These are phyloP conservation scores for Alternaria gaisen DNA, from an alignment of 2,329 filamentous ascomycete species.

Conservation along the genomic window DNA sequence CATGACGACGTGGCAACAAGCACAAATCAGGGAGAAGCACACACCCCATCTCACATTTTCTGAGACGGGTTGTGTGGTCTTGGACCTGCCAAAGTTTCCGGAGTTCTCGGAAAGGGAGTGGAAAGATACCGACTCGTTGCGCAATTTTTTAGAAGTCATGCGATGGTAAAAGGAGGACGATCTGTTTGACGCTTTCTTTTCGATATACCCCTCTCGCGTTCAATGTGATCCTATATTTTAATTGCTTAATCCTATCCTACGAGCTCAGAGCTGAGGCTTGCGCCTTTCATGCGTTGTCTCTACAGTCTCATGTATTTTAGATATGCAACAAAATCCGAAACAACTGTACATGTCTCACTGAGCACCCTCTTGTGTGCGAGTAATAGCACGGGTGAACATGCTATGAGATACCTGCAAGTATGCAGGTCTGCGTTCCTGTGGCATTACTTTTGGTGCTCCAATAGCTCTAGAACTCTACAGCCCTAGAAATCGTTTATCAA, in stretches of 20 bases:
- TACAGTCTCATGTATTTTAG: not conserved
- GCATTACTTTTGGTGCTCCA: not conserved
- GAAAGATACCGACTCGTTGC: not conserved
- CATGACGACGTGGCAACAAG: constrained; percentile 26
- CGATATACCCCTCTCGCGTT: not conserved
- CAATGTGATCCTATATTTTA: not conserved
- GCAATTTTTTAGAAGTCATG: not conserved
- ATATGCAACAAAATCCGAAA: not conserved
- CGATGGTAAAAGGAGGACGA: not conserved
- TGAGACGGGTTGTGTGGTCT: not conserved
- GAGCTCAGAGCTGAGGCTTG: not conserved
- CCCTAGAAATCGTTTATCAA: not conserved
- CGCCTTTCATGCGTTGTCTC: not conserved
- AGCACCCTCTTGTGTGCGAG: not conserved
- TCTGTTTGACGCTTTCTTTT: not conserved
- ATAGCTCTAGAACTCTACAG: not conserved
- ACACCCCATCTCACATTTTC: not conserved
- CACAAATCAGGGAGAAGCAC: not conserved
- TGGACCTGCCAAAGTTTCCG: not conserved
- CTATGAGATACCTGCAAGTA: not conserved
- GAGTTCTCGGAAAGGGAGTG: not conserved
- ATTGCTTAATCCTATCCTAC: not conserved
- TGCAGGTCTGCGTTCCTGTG: not conserved
- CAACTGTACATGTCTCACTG: not conserved
- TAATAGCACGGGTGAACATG: not conserved